Conservation (phyloP, 73 alveolate species). For the Tetrahymena thermophila region DNA sequence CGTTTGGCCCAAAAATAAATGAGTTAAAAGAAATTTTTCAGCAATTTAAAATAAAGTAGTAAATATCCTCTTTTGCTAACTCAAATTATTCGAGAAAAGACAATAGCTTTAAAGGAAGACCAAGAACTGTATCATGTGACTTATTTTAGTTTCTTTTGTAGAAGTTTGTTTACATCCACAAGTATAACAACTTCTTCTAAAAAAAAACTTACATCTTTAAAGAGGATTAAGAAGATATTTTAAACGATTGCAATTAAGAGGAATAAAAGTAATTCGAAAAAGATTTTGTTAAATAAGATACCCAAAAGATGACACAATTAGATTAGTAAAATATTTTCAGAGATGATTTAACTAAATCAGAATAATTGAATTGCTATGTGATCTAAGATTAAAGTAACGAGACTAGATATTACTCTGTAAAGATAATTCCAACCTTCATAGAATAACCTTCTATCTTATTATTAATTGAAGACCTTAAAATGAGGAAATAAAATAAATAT, state of each 20-base stretch:
- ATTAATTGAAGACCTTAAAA: neutral
- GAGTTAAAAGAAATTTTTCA: neutral
- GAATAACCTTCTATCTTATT: neutral
- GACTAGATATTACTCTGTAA: neutral
- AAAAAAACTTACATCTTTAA: neutral
- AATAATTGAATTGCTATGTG: neutral
- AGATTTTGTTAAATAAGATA: neutral
- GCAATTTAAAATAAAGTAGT: neutral
- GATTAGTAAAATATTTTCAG: neutral
- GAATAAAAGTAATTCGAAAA: neutral
- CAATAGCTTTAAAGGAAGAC: neutral
- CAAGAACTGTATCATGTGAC: neutral
- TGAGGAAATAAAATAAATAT: neutral
- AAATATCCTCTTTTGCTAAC: neutral
- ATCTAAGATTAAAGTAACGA: neutral
- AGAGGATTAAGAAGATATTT: neutral
- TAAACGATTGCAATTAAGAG: neutral
- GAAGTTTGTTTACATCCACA: neutral
- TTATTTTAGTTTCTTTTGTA: neutral
- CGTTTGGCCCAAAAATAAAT: neutral
- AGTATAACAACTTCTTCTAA: neutral
- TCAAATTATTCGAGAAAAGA: neutral
- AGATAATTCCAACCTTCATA: neutral
- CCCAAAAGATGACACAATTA: neutral
- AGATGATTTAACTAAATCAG: neutral